A percentile compares a stretch with the other conserved stretches of the same genome.
These are phyloP conservation scores for Colletotrichum shisoi DNA, from an alignment of 2,329 filamentous ascomycete genomes.

Conservation along the genomic window DNA sequence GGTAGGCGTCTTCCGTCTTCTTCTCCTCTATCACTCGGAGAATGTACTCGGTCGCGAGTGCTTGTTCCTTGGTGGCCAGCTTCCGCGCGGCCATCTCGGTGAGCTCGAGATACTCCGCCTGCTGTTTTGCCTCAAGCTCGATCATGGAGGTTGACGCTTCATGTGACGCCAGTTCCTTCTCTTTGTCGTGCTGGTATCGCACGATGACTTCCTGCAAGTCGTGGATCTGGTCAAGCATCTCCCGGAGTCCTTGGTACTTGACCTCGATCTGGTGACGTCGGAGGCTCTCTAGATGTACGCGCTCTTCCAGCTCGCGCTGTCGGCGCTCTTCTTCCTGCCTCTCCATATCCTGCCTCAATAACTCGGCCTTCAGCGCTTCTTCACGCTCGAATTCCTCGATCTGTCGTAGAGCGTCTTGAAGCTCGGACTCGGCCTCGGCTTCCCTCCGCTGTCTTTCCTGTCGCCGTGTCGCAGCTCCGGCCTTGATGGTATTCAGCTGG, in stretches of 20 bases:
- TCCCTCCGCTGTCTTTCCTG: conserved; percentile 48
- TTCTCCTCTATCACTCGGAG: conserved; percentile 53
- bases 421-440: conserved; percentile 48
- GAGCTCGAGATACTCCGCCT: conserved; percentile 46
- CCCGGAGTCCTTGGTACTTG: conserved; percentile 52
- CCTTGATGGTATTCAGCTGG: conserved; percentile 55
- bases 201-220: conserved; percentile 53
- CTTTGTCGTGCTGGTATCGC: conserved; percentile 50
- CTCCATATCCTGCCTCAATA: conserved; percentile 51
- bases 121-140: conserved; percentile 48
- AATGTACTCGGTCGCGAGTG: conserved; percentile 53
- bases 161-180: conserved; percentile 44
- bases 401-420: conserved; percentile 49
- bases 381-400: conserved; percentile 60
- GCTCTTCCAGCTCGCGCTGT: conserved; percentile 51
- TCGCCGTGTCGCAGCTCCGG: conserved; percentile 48
- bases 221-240: conserved; percentile 52
- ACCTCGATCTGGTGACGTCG: conserved; percentile 51
- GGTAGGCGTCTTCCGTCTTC: conserved; percentile 56
- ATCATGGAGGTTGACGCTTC: conserved; percentile 43
- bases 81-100: conserved; percentile 43
- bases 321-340: conserved; percentile 50
- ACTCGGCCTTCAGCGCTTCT: conserved; percentile 54
- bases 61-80: conserved; percentile 48
- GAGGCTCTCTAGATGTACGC: conserved; percentile 51